Evolutionary conservation across 345 rosid species (phyloP).

Genomic region (Eutrema yunnanense): DNA sequence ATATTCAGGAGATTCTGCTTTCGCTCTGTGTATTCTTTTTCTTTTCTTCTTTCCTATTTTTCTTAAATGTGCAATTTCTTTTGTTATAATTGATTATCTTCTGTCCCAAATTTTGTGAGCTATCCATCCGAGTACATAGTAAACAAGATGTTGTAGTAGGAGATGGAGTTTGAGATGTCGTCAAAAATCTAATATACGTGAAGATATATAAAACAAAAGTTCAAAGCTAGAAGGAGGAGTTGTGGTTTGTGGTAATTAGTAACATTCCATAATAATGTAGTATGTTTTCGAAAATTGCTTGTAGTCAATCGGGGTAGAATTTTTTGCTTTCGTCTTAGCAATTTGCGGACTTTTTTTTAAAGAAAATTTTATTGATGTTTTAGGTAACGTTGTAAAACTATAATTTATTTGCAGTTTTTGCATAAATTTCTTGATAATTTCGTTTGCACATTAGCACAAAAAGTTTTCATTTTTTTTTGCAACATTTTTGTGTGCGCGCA

Average conservation of each 20-base stretch:
- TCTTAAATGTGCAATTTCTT: background rate
- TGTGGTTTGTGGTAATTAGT: too few relatives aligned
- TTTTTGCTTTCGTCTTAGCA: too few relatives aligned
- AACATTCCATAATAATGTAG: too few relatives aligned
- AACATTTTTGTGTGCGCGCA: background rate
- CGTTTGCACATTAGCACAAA: background rate
- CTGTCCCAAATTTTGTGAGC: background rate
- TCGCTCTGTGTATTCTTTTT: slow-evolving; percentile 10
- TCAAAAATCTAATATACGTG: background rate
- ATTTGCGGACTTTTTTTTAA: too few relatives aligned
- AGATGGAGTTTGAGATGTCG: background rate
- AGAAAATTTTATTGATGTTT: too few relatives aligned
- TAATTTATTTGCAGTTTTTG: too few relatives aligned
- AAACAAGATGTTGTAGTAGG: background rate
- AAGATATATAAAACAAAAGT: background rate
- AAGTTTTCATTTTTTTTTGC: background rate
- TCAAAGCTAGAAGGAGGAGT: background rate
- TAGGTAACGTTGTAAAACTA: too few relatives aligned
- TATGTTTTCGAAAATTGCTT: too few relatives aligned
- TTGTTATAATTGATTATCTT: background rate
- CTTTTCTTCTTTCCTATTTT: background rate
- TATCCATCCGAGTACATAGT: background rate
- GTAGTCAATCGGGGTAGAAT: too few relatives aligned
- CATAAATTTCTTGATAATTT: background rate
- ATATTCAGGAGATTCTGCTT: slow-evolving; percentile 29